Percentiles rank a stretch among this genome's conserved stretches.
These are phyloP conservation scores for Paraphoma sp. DNA, from an alignment of 2,329 filamentous ascomycete species.

Conservation along the genomic window DNA sequence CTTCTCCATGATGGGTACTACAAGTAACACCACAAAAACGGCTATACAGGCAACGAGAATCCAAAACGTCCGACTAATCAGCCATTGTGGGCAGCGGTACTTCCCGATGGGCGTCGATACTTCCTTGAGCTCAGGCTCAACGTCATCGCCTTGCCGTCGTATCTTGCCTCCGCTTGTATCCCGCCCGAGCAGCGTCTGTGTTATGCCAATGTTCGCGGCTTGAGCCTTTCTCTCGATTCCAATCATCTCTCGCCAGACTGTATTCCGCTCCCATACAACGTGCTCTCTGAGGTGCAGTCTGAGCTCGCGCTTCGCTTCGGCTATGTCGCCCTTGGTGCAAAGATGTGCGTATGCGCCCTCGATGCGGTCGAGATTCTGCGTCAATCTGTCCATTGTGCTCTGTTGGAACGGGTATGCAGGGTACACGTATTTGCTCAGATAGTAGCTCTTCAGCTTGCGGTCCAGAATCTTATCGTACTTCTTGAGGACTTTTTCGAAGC, in stretches of 20 bases:
- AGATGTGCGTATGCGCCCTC: slow-evolving; percentile 82
- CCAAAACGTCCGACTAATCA: slow-evolving; percentile 82
- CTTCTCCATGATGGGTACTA: slow-evolving; percentile 81
- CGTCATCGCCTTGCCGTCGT: slow-evolving; percentile 84
- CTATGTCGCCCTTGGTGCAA: slow-evolving; percentile 80
- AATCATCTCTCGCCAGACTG: slow-evolving; percentile 98
- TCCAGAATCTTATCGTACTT: slow-evolving; percentile 98
- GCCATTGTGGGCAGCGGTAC: slow-evolving; percentile 78
- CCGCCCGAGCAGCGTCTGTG: slow-evolving; percentile 78
- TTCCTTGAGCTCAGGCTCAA: slow-evolving; percentile 69
- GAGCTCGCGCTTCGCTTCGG: slow-evolving; percentile 81
- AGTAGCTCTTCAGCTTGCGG: slow-evolving; percentile 76
- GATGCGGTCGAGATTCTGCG: slow-evolving; percentile 74
- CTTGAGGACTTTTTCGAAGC: slow-evolving; percentile 94
- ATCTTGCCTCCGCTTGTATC: slow-evolving; percentile 72
- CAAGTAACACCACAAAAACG: slow-evolving; percentile 76
- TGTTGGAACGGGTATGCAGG: slow-evolving; percentile 82
- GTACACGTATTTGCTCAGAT: slow-evolving; percentile 76
- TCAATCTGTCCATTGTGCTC: slow-evolving; percentile 72
- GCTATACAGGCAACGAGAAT: slow-evolving; percentile 73
- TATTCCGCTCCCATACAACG: slow-evolving; percentile 98
- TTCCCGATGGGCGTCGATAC: slow-evolving; percentile 81
- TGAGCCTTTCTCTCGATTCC: slow-evolving; percentile 95
- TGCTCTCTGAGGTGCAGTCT: slow-evolving; percentile 92
- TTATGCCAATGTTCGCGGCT: slow-evolving; percentile 84